Base-by-base conservation (phyloP, 2,329 filamentous ascomycete genomes). In the Lasiodiplodia sp. region DNA sequence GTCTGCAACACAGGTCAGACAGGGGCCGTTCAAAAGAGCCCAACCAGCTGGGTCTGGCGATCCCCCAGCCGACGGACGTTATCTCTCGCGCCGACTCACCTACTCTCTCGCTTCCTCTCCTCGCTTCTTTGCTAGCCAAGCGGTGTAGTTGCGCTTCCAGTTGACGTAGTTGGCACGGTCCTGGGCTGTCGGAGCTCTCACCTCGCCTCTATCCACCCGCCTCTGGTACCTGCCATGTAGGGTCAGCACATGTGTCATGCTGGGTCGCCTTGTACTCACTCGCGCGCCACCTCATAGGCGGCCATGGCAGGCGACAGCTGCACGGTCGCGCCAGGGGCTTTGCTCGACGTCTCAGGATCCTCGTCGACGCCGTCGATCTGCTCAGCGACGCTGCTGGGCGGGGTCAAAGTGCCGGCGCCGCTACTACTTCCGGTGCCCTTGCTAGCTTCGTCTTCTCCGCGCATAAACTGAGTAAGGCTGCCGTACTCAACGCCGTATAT, bases 71-170 rank as follows among this genome's bases (percentile, higher is more conserved):
- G 4, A 37, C 23, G 16, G 7, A 51, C 47, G 10, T 18, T 21
- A 51, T 16, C 51, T 28, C 23, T 28, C 12, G 21, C 23, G 51
- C 51, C 28, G 6, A 55, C 23, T 5, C 55, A 16, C 31, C 18
- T 23, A 2, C 14, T 23, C n/a, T 21, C 18, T 21, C 25, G 49
- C 40, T 14, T 49, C 40, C 10, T 57, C 38, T 12, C 21, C 52
- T 57, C 47, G 37, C 53, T 58, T 67, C 55, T 60, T 37, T 6
- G 55, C 64, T 52, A 5, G 7, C 34, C n/a, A 58, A 2, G 52
- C 38, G 18, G 16, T 34, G 65, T 67, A 67, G n/a, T 31, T 57
- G 23, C 31, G 31, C n/a, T 58, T 58, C 65, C 65, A 67, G 23
- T 37, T 60, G 23, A 23, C 44, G 40, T 67, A 58, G 28, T 49